Evolutionary conservation across 768 basidiomycete species (phyloP).

Genomic region (Lactarius pseudohatsudake): DNA sequence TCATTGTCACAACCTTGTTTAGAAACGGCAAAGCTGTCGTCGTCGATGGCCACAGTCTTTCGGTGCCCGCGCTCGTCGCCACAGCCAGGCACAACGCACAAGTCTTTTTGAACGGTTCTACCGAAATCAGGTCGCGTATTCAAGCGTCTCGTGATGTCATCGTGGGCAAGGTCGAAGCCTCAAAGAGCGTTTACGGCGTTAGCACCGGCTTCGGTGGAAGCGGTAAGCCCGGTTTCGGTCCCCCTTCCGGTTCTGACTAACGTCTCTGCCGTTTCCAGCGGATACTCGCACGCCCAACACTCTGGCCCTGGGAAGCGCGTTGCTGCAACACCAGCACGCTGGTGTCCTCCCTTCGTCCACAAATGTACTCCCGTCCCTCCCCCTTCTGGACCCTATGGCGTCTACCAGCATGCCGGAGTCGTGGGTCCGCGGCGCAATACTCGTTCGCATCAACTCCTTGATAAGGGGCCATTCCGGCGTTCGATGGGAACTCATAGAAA

Average conservation of each 20-base stretch:
- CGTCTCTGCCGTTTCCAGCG: constrained; percentile 42
- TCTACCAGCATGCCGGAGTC: constrained; percentile 78
- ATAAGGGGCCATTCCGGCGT: constrained; percentile 88
- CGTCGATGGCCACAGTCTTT: constrained; percentile 68
- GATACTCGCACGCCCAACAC: constrained; percentile 80
- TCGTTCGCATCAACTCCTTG: constrained; percentile 86
- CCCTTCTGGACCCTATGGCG: constrained; percentile 67
- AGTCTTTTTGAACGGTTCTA: constrained; percentile 51
- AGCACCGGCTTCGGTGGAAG: constrained; percentile 89
- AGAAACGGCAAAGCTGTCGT: constrained; percentile 64
- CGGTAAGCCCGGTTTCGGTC: constrained; percentile 39
- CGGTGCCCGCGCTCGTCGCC: constrained; percentile 77
- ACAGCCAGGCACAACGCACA: constrained; percentile 61
- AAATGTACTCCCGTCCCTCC: constrained; percentile 51
- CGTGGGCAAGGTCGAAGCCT: constrained; percentile 60
- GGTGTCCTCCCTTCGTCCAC: constrained; percentile 69
- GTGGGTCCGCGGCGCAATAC: constrained; percentile 86
- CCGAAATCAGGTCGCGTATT: constrained; percentile 50
- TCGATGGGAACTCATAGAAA: constrained; percentile 74
- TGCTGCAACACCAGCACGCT: constrained; percentile 80
- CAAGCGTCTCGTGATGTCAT: constrained; percentile 65
- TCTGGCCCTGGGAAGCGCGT: constrained; percentile 70
- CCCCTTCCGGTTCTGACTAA: constrained; percentile 23
- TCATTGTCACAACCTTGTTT: constrained; percentile 15
- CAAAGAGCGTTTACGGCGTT: constrained; percentile 79